These are phyloP conservation scores for Boletus tylopilopsis DNA, from an alignment of 768 basidiomycete species.

Conservation along the genomic window DNA sequence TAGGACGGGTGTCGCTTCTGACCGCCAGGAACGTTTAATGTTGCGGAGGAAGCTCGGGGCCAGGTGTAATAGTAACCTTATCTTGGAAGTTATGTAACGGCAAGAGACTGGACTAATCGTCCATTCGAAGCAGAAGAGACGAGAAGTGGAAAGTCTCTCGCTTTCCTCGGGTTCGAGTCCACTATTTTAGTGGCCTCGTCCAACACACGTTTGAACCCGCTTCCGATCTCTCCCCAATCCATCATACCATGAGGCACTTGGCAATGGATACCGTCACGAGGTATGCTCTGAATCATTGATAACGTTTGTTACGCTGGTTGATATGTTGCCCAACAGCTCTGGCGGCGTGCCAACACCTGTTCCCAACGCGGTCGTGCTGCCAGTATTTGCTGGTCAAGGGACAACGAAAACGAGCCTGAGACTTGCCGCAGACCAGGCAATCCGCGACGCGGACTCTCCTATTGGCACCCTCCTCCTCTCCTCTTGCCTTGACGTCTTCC, in stretches of 20 bases:
- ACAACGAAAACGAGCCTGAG: constrained; percentile 32
- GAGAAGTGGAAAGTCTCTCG: constrained; percentile 19
- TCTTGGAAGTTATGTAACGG: constrained; percentile 26
- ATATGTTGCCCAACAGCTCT: background rate
- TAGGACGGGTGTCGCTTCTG: constrained; percentile 1
- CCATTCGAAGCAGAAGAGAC: constrained; percentile 14
- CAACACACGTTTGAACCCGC: constrained; percentile 1
- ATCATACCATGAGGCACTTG: background rate
- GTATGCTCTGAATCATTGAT: background rate
- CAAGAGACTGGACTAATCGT: constrained; percentile 6
- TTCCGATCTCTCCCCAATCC: background rate
- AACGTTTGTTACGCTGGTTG: background rate
- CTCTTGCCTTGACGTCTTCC: constrained; percentile 50
- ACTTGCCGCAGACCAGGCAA: constrained; percentile 35
- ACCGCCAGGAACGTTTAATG: constrained; percentile 12
- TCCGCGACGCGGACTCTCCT: constrained; percentile 40
- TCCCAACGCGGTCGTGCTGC: constrained; percentile 30
- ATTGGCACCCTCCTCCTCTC: constrained; percentile 43
- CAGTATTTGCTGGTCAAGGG: constrained; percentile 59
- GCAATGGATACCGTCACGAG: constrained; percentile 2
- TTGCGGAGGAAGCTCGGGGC: constrained; percentile 13
- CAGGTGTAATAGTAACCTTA: constrained; percentile 23
- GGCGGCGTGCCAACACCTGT: constrained; percentile 8
- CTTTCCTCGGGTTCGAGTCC: constrained; percentile 12
- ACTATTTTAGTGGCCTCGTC: constrained; percentile 15